These are phyloP conservation scores for Bisporella sp. DNA, from an alignment of 2,329 filamentous ascomycete genomes.

Conservation along the genomic window DNA sequence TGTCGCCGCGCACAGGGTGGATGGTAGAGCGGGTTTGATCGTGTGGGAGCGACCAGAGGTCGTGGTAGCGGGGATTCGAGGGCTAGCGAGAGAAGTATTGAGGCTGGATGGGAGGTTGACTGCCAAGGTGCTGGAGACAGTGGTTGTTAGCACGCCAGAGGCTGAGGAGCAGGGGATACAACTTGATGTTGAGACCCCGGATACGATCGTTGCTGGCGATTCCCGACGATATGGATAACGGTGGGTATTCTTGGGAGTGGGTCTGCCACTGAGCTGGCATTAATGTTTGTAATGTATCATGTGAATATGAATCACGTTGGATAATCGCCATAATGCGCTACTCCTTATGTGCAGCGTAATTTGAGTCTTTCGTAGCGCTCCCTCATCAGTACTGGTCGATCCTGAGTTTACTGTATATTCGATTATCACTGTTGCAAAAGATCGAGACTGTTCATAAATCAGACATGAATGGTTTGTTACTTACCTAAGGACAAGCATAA, in stretches of 20 bases:
- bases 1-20: conserved; percentile 17
- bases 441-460: too few relatives aligned
- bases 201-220: conserved; percentile 18
- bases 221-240: conserved; percentile 4
- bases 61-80: conserved; percentile 18
- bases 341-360: too few relatives aligned
- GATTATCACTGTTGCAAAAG: too few relatives aligned
- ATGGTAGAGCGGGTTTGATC: conserved; percentile 16
- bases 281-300: too few relatives aligned
- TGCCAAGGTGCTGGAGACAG: conserved; percentile 13
- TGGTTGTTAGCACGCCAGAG: conserved; percentile 6
- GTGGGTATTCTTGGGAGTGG: neutral
- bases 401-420: too few relatives aligned
- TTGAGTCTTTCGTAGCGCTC: too few relatives aligned
- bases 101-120: conserved; percentile 14
- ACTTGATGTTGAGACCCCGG: conserved; percentile 22
- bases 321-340: too few relatives aligned
- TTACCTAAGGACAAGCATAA: too few relatives aligned
- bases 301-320: too few relatives aligned
- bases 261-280: too few relatives aligned
- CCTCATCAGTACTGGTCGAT: too few relatives aligned
- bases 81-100: conserved; percentile 14
- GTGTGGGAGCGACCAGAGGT: conserved; percentile 18
- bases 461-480: too few relatives aligned
- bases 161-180: conserved; percentile 12